Evolutionary conservation across 441 rosid species (phyloP), one percentile per base, ranked within the genome.

Genomic region (Corymbia calophylla): DNA sequence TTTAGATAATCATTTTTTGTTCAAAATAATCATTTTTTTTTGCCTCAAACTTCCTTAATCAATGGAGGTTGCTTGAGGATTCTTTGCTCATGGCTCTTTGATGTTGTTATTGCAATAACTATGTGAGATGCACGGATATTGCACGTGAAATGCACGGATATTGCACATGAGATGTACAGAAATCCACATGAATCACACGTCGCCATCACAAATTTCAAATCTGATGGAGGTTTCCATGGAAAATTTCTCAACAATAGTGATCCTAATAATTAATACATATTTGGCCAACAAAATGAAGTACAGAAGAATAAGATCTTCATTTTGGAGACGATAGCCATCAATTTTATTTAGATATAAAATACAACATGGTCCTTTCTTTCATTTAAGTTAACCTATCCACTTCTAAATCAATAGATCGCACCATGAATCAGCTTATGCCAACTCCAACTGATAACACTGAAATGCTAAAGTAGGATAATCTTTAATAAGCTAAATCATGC

Each of bases 31-130:
- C 39, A 35, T 35, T 35, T 35, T 35, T 35, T 39, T 39, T 39
- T 39, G 44, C 44, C 44, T 39, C 44, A 39, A 39, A 39, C 44
- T 39, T 39, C 44, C 44, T 39, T 39, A 39, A 39, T 39, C 44
- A 39, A 39, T 5, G 5, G 44, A 39, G 44, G 44, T 39, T 39
- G 44, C 6, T 39, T 5, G 44, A 39, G 44, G 44, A 39, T 39
- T 39, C 6, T 39, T 39, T 39, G 6, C 6, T 39, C 44, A 39
- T 39, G 44, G 6, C 44, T 39, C 62, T 23, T 58, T 9, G 29
- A 23, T 35, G 4, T 5, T 13, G 3, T 29, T 23, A 23, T 39
- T 29, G 0, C 6, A 58, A 58, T 13, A 4, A 4, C 6, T 8
- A 56, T 0, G 14, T 9, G 29, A 56, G 29, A 23, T 5, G 29